Evolutionary conservation across 2,329 filamentous ascomycete genomes (phyloP).

Genomic region (Madurella mycetomatis): DNA sequence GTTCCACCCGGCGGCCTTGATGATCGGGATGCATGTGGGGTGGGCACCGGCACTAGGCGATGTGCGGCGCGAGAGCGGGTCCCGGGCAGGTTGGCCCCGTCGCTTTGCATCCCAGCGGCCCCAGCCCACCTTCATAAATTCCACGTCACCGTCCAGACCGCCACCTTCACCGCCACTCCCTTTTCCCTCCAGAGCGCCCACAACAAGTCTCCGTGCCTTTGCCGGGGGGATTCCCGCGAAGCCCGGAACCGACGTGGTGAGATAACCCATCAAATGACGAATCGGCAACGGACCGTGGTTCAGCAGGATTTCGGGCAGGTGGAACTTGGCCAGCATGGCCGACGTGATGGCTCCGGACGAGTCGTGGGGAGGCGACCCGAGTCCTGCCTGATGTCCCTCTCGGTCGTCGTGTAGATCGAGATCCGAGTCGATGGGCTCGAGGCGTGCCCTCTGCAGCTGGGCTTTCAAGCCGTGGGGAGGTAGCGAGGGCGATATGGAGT

Average conservation of each 20-base stretch:
- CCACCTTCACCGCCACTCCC: constrained; percentile 55
- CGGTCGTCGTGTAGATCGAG: constrained; percentile 73
- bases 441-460: constrained; percentile 55
- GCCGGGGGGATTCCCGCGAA: constrained; percentile 84
- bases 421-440: constrained; percentile 74
- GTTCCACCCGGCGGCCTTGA: constrained; percentile 40
- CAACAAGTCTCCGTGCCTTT: constrained; percentile 85
- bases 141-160: constrained; percentile 63
- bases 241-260: constrained; percentile 88
- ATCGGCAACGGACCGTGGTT: constrained; percentile 89
- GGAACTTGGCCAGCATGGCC: constrained; percentile 77
- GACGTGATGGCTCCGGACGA: constrained; percentile 79
- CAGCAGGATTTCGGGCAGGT: constrained; percentile 86
- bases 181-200: constrained; percentile 84
- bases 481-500: constrained; percentile 87
- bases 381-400: constrained; percentile 37
- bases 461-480: constrained; percentile 75
- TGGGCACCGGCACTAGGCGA: constrained; percentile 42
- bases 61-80: constrained; percentile 35
- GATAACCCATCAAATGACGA: constrained; percentile 89
- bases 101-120: constrained; percentile 87
- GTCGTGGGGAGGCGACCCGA: constrained; percentile 55
- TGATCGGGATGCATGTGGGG: constrained; percentile 54
- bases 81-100: constrained; percentile 56
- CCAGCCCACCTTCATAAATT: constrained; percentile 96